phyloP scores from a whole-genome alignment of 192 early-diverging fungal species.

The Polychytrium aggregatum region DNA sequence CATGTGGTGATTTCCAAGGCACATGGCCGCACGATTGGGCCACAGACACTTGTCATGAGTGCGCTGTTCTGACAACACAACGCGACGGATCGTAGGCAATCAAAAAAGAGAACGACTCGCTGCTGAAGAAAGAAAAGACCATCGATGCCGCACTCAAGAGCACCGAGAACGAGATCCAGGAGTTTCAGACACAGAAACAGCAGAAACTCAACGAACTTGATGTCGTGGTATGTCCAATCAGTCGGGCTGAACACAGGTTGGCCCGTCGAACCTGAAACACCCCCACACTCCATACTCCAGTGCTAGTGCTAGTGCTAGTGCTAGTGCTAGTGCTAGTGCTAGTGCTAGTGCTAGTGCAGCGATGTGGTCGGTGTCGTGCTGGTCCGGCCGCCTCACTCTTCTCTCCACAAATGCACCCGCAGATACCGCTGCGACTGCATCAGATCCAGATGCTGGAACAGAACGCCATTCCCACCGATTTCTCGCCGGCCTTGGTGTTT shows the following conservation, averaged over 20 bases:
- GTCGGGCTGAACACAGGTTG: too few species aligned
- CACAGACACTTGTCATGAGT: too few species aligned
- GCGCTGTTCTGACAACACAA: too few species aligned
- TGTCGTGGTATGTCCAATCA: constrained; percentile 45
- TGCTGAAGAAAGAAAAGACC: constrained; percentile 51
- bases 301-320: too few species aligned
- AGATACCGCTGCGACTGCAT: constrained; percentile 36
- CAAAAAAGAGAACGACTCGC: constrained; percentile 52
- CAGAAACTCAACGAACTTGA: constrained; percentile 51
- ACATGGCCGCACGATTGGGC: too few species aligned
- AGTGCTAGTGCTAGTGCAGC: neutral
- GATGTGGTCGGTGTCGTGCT: too few species aligned
- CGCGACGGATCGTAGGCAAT: constrained; percentile 15
- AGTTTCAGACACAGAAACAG: constrained; percentile 58
- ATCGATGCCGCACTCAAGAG: constrained; percentile 33
- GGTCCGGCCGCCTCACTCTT: too few species aligned
- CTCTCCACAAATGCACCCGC: neutral
- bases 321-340: too few species aligned
- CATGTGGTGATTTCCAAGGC: too few species aligned
- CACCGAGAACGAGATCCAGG: constrained; percentile 50
- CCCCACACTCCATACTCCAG: too few species aligned
- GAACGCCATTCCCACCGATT: constrained; percentile 28
- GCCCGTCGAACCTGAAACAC: too few species aligned
- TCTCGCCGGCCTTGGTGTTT: constrained; percentile 40
- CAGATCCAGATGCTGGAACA: constrained; percentile 44